These are phyloP conservation scores for Botryotinia convoluta DNA, from an alignment of 2,329 filamentous ascomycete species.

Conservation along the genomic window DNA sequence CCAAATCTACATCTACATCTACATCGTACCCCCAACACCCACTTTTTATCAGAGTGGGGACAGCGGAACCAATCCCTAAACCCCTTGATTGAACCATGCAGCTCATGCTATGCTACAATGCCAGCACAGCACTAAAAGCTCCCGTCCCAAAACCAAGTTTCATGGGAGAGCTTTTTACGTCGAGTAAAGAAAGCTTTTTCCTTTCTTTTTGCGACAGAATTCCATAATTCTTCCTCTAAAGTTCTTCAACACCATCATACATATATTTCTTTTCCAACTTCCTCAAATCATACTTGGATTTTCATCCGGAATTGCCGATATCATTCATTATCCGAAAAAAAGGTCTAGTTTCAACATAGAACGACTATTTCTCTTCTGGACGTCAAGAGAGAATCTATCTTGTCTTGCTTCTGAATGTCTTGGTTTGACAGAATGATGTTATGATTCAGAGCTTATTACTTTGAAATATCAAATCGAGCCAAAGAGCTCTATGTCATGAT, in stretches of 20 bases:
- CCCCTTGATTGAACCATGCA: constrained; percentile 8
- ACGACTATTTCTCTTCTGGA: not conserved
- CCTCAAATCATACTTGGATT: not conserved
- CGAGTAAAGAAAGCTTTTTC: constrained; percentile 1
- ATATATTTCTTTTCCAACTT: not conserved
- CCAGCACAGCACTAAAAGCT: constrained; percentile 6
- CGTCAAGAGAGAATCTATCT: not conserved
- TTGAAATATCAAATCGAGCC: not conserved
- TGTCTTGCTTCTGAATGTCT: not conserved
- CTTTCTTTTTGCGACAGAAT: not conserved
- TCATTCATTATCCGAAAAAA: not conserved
- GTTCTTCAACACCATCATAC: not conserved
- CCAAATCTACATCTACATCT: not conserved
- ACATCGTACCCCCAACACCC: not conserved
- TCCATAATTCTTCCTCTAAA: not conserved
- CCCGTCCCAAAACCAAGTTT: not conserved
- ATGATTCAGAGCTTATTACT: not conserved
- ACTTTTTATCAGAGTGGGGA: not conserved
- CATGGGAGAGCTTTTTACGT: not conserved
- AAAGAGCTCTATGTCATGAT: not conserved
- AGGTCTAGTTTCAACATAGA: not conserved
- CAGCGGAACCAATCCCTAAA: not conserved
- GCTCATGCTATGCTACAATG: constrained; percentile 9
- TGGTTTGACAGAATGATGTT: not conserved
- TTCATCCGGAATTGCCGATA: not conserved